A percentile compares a stretch with the other conserved stretches of the same genome.
Evolutionary conservation across 805 yeast genomes (phyloP).

Genomic region (Yamadazyma akitaensis): DNA sequence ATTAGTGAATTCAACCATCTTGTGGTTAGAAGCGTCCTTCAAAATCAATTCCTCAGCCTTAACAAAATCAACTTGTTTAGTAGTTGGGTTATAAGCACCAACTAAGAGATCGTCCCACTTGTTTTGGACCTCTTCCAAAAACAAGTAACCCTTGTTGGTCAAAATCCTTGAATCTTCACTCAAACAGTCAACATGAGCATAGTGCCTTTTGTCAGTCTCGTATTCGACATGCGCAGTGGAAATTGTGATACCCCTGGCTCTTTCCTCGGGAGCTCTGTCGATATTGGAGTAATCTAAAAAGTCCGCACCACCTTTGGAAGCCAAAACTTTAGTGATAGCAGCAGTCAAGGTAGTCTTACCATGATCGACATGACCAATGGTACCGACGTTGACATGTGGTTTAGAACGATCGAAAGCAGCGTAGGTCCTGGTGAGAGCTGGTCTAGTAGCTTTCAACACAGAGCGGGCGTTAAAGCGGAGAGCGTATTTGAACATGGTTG

Average conservation of each 20-base stretch:
- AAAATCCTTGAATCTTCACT: constrained; percentile 58
- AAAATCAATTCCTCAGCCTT: constrained; percentile 3
- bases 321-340: constrained; percentile 92
- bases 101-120: constrained; percentile 3
- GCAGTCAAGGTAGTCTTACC: constrained; percentile 98
- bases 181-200: constrained; percentile 74
- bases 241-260: constrained; percentile 98
- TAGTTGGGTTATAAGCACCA: not conserved
- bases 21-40: constrained; percentile 6
- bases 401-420: constrained; percentile 92
- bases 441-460: constrained; percentile 1
- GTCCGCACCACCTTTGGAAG: constrained; percentile 85
- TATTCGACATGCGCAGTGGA: constrained; percentile 98
- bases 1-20: constrained; percentile 6
- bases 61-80: constrained; percentile 1
- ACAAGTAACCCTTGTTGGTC: constrained; percentile 7
- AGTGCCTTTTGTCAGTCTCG: constrained; percentile 92
- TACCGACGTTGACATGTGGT: constrained; percentile 96
- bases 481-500: constrained; percentile 9
- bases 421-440: constrained; percentile 26
- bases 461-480: constrained; percentile 4
- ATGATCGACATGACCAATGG: constrained; percentile 98
- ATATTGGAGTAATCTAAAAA: constrained; percentile 92
- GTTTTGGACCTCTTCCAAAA: not conserved
- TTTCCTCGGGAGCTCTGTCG: constrained; percentile 98